Percentiles rank a stretch among this genome's conserved stretches.
These are phyloP conservation scores for Clitoria ternatea DNA, from an alignment of 306 rosid species.

Conservation along the genomic window DNA sequence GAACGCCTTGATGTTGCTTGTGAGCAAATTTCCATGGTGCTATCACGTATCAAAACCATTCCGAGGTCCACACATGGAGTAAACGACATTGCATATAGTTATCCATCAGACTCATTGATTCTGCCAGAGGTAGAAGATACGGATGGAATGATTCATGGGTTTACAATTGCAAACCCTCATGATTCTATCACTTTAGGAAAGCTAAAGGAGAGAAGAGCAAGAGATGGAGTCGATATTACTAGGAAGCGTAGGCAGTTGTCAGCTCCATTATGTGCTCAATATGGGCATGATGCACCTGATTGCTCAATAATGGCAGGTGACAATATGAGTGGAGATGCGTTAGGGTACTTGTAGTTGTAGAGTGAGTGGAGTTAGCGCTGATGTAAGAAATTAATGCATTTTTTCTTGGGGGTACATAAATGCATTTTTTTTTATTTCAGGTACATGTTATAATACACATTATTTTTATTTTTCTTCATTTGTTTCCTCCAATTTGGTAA, in stretches of 20 bases:
- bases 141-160: constrained; percentile 51
- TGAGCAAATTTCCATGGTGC: constrained; percentile 58
- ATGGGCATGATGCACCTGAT: constrained; percentile 59
- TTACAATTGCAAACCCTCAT: constrained; percentile 47
- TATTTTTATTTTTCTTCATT: constrained; percentile 9
- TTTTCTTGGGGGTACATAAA: background rate
- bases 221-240: constrained; percentile 55
- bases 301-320: constrained; percentile 52
- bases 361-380: constrained; percentile 7
- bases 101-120: constrained; percentile 59
- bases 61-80: constrained; percentile 48
- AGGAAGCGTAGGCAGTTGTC: constrained; percentile 63
- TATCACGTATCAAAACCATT: constrained; percentile 63
- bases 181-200: constrained; percentile 57
- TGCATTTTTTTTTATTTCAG: background rate
- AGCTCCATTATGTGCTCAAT: constrained; percentile 57
- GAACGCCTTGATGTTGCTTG: constrained; percentile 70
- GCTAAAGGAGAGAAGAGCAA: constrained; percentile 67
- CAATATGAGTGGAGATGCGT: constrained; percentile 50
- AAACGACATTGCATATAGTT: constrained; percentile 44
- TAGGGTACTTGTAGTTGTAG: constrained; percentile 56
- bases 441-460: background rate
- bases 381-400: constrained; percentile 34
- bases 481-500: constrained; percentile 5
- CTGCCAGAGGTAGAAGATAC: constrained; percentile 68